phyloP scores from a whole-genome alignment of 148 eudicot species.

The Fagopyrum esculentum region DNA sequence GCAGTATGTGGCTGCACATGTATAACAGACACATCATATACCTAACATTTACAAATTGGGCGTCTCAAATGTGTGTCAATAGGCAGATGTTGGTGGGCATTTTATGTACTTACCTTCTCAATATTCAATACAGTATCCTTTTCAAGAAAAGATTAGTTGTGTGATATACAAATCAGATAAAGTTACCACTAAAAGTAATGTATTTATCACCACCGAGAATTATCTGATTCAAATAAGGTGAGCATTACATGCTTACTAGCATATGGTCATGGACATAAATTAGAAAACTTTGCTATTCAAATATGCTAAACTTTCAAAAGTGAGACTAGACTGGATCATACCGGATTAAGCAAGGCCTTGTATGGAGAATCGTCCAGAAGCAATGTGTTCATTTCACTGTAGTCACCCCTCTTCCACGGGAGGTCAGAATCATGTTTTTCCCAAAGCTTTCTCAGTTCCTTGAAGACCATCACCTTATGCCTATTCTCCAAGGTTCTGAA shows the following conservation, averaged over 20 bases:
- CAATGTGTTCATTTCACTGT: conserved; percentile 68
- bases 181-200: not conserved
- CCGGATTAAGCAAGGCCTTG: conserved; percentile 91
- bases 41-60: not conserved
- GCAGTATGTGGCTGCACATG: conserved; percentile 61
- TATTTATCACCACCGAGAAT: not conserved
- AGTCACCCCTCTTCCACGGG: conserved; percentile 69
- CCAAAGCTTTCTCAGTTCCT: conserved; percentile 78
- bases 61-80: not conserved
- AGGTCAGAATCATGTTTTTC: conserved; percentile 36
- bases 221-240: too few species aligned
- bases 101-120: not conserved
- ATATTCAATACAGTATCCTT: not conserved
- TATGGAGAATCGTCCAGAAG: conserved; percentile 96
- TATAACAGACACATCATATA: conserved; percentile 6
- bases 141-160: not conserved
- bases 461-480: conserved; percentile 75
- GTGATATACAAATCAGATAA: not conserved
- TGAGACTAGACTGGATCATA: conserved; percentile 27
- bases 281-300: not conserved
- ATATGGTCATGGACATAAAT: not conserved
- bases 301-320: not conserved
- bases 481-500: conserved; percentile 70
- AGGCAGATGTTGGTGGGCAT: not conserved
- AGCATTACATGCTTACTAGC: not conserved